phyloP scores from a whole-genome alignment of 2,329 filamentous ascomycete genomes.

The Aspergillus piperis region DNA sequence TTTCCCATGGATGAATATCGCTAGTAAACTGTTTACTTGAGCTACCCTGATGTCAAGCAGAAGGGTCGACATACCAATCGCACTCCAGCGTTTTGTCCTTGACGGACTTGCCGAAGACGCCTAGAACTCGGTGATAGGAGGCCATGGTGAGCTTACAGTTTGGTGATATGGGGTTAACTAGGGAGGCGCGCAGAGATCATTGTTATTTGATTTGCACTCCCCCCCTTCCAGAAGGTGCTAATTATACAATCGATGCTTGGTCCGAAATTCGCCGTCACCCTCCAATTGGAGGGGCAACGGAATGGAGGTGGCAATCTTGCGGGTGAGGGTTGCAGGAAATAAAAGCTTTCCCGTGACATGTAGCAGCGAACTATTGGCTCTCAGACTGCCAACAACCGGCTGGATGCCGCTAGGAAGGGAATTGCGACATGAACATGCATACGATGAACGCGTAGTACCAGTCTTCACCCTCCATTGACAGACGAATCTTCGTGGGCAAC shows the following conservation, averaged over 20 bases:
- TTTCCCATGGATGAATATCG: constrained; percentile 18
- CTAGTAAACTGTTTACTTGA: neutral
- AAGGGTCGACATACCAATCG: constrained; percentile 8
- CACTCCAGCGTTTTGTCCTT: constrained; percentile 15
- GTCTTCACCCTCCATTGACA: too few relatives aligned
- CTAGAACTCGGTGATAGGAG: constrained; percentile 15
- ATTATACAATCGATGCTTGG: too few relatives aligned
- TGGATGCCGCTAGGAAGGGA: too few relatives aligned
- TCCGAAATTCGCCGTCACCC: neutral
- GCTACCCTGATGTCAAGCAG: neutral
- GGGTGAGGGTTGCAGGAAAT: too few relatives aligned
- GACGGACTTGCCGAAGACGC: constrained; percentile 13
- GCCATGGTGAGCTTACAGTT: constrained; percentile 1
- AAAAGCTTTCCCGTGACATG: too few relatives aligned
- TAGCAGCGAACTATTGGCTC: too few relatives aligned
- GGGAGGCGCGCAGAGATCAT: neutral
- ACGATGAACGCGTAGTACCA: neutral
- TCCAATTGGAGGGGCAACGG: neutral
- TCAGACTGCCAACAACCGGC: too few relatives aligned
- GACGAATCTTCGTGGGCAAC: neutral
- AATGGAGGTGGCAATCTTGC: too few relatives aligned
- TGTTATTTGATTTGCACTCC: neutral
- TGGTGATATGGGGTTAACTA: neutral
- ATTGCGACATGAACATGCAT: neutral
- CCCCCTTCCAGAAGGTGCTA: neutral